Evolutionary conservation across 345 rosid genomes (phyloP), one percentile per base, ranked within the genome.

Genomic region (Salix brachista): DNA sequence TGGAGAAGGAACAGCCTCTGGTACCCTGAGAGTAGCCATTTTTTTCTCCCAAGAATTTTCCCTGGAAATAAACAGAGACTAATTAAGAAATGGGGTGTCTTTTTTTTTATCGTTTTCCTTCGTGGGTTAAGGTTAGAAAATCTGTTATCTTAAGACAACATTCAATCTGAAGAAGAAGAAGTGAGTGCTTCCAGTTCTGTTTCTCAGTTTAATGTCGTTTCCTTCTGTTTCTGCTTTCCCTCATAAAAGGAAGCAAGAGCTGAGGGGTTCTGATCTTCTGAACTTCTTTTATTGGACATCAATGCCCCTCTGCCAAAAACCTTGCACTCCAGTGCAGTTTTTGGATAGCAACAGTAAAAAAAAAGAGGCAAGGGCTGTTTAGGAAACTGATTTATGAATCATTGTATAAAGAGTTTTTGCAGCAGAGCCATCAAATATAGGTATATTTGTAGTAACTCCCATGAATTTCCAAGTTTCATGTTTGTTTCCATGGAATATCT

Each of bases 1-100:
- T 19, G 99, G 91, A 61, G 92, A 76, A 80, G 97, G 97, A 79
- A 88, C 88, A 73, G 56, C 82, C 17, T 81, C 89, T 61, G 91
- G 91, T 42, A 89, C 77, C 84, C 86, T 88, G 37, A 92, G 82
- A 37, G 96, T 87, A 62, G 85, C 81, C 93, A 89, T 89, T 61
- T 80, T 76, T 58, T 46, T 72, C 34, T 64, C 17, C 25, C 25
- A 42, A 44, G 58, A 34, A 21, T 72, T 79, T 67, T 67, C 81
- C 44, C 61, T 6, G 69, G 69, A 32, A 73, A 73, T 46, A 56
- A 68, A 30, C 61, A 79, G 12, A 23, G 21, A 18, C 6, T 12
- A 21, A 41, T 23, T 37, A 7, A 52, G 8, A 14, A n/a, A 19
- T 7, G 65, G 56, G 69, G 34, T 13, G 50, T 46, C 60, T 32